A percentile compares a stretch with the other conserved stretches of the same genome.
These are phyloP conservation scores for Leccinum insigne DNA, from an alignment of 1,284 basidiomycete species.

Conservation along the genomic window DNA sequence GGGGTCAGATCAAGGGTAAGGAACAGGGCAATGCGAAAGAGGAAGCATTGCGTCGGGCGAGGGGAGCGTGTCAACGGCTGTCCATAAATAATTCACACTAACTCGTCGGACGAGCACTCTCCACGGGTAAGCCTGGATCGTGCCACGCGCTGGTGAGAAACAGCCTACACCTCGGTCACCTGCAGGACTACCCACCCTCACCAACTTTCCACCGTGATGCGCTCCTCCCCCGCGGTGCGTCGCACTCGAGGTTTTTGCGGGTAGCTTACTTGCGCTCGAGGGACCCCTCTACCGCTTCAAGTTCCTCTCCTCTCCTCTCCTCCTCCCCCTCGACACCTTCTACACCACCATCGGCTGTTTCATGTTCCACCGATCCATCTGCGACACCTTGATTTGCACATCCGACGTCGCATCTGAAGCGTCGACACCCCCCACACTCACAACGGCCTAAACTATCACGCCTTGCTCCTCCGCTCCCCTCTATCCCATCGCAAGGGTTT, in stretches of 20 bases:
- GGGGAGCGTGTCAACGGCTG: too few relatives aligned
- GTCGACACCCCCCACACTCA: slow-evolving; percentile 19
- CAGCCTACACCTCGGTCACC: slow-evolving; percentile 15
- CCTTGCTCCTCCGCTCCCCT: slow-evolving; percentile 31
- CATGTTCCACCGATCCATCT: slow-evolving; percentile 10
- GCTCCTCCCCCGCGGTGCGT: slow-evolving; percentile 29
- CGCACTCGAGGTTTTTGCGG: slow-evolving; percentile 5
- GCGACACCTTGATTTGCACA: slow-evolving; percentile 8
- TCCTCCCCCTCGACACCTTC: neutral
- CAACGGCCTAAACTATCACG: slow-evolving; percentile 34
- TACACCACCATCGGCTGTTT: neutral
- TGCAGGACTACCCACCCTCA: slow-evolving; percentile 29
- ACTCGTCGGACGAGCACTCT: slow-evolving; percentile 7
- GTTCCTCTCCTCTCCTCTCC: neutral
- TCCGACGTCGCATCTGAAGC: slow-evolving; percentile 15
- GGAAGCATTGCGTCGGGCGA: too few relatives aligned
- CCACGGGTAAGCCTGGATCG: slow-evolving; percentile 1
- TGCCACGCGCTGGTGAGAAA: neutral
- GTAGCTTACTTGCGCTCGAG: slow-evolving; percentile 20
- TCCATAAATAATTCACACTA: too few relatives aligned
- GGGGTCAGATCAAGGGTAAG: too few relatives aligned
- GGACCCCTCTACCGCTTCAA: slow-evolving; percentile 1
- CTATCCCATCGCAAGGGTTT: slow-evolving; percentile 29
- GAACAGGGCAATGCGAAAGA: too few relatives aligned
- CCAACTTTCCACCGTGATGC: slow-evolving; percentile 15